A percentile compares a stretch with the other conserved stretches of the same genome.
Evolutionary conservation across 805 yeast species (phyloP).

Genomic region (Ogataea sp.): DNA sequence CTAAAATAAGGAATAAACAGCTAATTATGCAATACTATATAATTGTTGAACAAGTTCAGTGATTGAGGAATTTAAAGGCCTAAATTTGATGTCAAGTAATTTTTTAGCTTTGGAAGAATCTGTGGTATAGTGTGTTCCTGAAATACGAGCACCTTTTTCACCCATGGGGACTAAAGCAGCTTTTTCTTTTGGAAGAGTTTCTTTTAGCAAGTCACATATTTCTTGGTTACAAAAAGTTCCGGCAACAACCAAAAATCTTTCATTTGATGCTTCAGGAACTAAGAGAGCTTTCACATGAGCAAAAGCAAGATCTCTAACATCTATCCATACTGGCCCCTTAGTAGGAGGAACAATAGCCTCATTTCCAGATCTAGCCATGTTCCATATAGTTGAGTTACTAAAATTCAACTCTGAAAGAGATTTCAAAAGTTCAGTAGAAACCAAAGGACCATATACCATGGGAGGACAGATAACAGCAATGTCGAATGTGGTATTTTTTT

Average conservation of each 20-base stretch:
- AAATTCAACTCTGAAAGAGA: constrained; percentile 20
- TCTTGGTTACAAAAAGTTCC: constrained; percentile 24
- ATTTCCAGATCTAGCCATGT: constrained; percentile 15
- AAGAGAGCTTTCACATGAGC: constrained; percentile 26
- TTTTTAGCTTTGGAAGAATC: constrained; percentile 17
- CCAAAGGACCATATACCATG: constrained; percentile 38
- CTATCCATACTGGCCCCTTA: constrained; percentile 27
- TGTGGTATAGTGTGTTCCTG: constrained; percentile 19
- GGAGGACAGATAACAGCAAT: constrained; percentile 25
- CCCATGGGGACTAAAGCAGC: constrained; percentile 13
- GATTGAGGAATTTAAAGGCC: constrained; percentile 9
- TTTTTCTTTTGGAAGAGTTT: constrained; percentile 7
- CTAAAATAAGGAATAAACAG: no score
- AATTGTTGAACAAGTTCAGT: constrained; percentile 8
- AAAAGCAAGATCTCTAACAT: constrained; percentile 36
- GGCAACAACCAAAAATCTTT: constrained; percentile 20
- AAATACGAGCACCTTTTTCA: constrained; percentile 11
- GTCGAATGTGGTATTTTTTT: constrained; percentile 27
- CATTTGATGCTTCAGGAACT: constrained; percentile 20
- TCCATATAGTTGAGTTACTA: constrained; percentile 32
- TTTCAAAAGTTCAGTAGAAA: constrained; percentile 21
- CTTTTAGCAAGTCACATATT: constrained; percentile 14
- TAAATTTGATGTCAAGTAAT: constrained; percentile 11
- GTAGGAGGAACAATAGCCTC: constrained; percentile 21
- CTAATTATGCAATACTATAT: neutral